Percentiles rank a stretch among this genome's conserved stretches.
These are phyloP conservation scores for Calocybe cyanea DNA, from an alignment of 768 basidiomycete species.

Conservation along the genomic window DNA sequence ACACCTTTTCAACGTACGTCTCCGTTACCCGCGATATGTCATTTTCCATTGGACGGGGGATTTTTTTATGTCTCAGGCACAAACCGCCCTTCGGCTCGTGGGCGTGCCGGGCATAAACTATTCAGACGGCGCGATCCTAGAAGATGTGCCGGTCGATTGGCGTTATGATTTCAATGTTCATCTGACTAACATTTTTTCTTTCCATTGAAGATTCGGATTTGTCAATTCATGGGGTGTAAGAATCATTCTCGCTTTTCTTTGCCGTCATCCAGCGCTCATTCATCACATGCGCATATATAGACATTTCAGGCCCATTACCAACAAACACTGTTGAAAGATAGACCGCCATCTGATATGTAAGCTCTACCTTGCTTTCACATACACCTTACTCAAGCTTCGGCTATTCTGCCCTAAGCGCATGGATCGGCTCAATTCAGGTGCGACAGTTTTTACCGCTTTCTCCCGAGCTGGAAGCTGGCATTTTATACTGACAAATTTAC, in stretches of 20 bases:
- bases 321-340: constrained; percentile 40
- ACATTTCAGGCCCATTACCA: constrained; percentile 75
- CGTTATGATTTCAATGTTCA: too few species aligned
- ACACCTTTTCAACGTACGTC: constrained; percentile 43
- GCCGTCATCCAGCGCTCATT: background rate
- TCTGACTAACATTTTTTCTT: too few species aligned
- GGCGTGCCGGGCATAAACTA: background rate
- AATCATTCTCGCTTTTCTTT: background rate
- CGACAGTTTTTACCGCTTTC: background rate
- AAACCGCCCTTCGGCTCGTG: background rate
- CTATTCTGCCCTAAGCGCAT: constrained; percentile 42
- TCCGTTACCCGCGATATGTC: background rate
- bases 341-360: constrained; percentile 64
- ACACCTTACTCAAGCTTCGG: background rate
- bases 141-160: too few species aligned
- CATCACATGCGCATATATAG: constrained; percentile 27
- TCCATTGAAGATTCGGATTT: constrained; percentile 49
- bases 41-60: background rate
- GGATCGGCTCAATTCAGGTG: constrained; percentile 79
- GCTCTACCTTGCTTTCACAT: constrained; percentile 13
- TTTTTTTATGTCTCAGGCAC: constrained; percentile 3
- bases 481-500: background rate
- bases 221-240: constrained; percentile 75
- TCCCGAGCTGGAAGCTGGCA: background rate
- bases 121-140: too few species aligned